Base-by-base conservation (phyloP, 116 monocot species). In the Dioscorea cayenensis region DNA sequence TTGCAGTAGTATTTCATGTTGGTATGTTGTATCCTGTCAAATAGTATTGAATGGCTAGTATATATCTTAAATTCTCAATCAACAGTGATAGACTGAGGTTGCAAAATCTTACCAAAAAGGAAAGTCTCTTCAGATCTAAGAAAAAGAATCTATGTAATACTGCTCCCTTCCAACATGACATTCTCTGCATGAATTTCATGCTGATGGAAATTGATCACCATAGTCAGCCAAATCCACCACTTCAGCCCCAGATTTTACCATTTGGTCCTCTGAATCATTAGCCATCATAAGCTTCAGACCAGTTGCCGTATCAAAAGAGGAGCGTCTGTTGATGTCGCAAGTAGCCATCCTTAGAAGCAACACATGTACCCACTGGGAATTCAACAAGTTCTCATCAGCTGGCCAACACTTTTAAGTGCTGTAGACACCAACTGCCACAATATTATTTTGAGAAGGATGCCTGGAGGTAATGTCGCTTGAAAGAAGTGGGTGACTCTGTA, bases 61-160 rank as follows among this genome's bases (percentile, higher is more conserved):
- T 2, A 55, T 55, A 55, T 17, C 19, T 55, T 17, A 1, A 14
- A 19, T 17, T 55, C 18, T 55, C 1, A 55, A 55, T 55, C 19
- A 17, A 55, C 16, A 55, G 52, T 55, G 23, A 62, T 18, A 17
- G 28, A 32, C 5, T n/a, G n/a, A n/a, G n/a, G 36, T 0, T 36
- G 25, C 6, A n/a, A 67, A 36, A 48, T 35, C 77, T 79, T 66
- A 86, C 86, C 83, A 86, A 64, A 17, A n/a, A n/a, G n/a, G 80
- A 80, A 3, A 86, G 80, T 63, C 83, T 77, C 77, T 80, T 86
- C 21, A 86, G 72, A 66, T 86, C 75, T 51, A 86, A 68, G 64
- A 80, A 86, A 75, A 86, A 86, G 86, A 86, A 38, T 86, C 86
- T 35, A 86, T 83, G 60, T 86, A 83, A 70, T 80, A 86, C 63